Evolutionary conservation across 257 asterid genomes (phyloP).

Genomic region (Verbena officinalis): DNA sequence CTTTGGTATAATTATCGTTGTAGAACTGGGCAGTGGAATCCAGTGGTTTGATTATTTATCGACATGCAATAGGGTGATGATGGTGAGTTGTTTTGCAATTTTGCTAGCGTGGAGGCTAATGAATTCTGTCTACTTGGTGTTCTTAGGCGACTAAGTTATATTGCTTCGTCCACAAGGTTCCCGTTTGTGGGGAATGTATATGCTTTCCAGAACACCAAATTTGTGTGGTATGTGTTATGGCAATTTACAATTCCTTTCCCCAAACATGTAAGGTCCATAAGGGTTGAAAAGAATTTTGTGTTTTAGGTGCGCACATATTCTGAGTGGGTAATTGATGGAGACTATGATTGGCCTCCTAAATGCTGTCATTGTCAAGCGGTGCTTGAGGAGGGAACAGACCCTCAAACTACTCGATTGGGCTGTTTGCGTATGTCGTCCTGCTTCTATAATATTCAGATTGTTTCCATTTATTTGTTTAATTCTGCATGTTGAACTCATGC

Average conservation of each 20-base stretch:
- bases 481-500: constrained; percentile 7
- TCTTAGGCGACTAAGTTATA: constrained; percentile 90
- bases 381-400: constrained; percentile 66
- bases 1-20: constrained; percentile 11
- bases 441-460: neutral
- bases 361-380: constrained; percentile 81
- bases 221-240: constrained; percentile 74
- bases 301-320: constrained; percentile 78
- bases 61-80: constrained; percentile 17
- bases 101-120: constrained; percentile 19
- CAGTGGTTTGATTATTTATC: neutral
- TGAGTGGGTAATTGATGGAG: constrained; percentile 98
- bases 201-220: constrained; percentile 93
- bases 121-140: constrained; percentile 27
- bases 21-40: constrained; percentile 1
- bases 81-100: constrained; percentile 9
- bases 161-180: constrained; percentile 98
- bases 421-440: constrained; percentile 78
- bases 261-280: neutral
- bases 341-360: constrained; percentile 97
- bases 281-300: constrained; percentile 5
- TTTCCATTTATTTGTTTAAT: neutral
- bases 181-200: constrained; percentile 94
- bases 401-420: constrained; percentile 86
- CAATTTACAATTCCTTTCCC: neutral